A percentile compares a stretch with the other conserved stretches of the same genome.
Evolutionary conservation across 2,329 filamentous ascomycete genomes (phyloP).

Genomic region (Sphaerulina musiva): DNA sequence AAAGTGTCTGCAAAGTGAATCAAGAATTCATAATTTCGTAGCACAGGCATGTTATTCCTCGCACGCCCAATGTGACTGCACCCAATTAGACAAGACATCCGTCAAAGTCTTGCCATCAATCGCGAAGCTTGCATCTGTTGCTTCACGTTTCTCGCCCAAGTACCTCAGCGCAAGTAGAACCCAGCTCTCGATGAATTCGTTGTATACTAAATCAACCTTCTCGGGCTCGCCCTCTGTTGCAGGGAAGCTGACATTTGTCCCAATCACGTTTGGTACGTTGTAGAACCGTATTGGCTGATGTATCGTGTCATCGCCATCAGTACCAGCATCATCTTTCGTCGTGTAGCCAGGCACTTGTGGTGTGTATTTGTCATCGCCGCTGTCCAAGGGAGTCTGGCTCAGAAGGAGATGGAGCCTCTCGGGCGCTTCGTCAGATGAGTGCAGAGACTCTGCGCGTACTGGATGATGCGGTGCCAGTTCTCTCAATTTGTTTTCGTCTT

Average conservation of each 20-base stretch:
- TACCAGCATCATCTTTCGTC: conserved; percentile 74
- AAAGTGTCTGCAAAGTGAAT: neutral
- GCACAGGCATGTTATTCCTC: neutral
- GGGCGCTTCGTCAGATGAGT: conserved; percentile 7
- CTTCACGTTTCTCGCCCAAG: conserved; percentile 46
- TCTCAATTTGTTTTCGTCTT: conserved; percentile 6
- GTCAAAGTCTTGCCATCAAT: conserved; percentile 51
- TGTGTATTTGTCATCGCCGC: conserved; percentile 14
- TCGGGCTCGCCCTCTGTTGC: conserved; percentile 49
- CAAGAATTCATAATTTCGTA: neutral
- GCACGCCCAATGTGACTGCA: conserved; percentile 46
- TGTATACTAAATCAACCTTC: conserved; percentile 79
- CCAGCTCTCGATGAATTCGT: conserved; percentile 84
- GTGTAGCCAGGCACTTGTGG: conserved; percentile 69
- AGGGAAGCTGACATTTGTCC: conserved; percentile 60
- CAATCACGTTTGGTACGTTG: conserved; percentile 74
- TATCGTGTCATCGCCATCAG: conserved; percentile 83
- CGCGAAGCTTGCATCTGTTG: conserved; percentile 48
- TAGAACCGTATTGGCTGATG: conserved; percentile 71
- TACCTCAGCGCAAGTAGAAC: conserved; percentile 67
- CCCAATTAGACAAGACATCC: conserved; percentile 54
- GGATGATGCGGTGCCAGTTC: conserved; percentile 17
- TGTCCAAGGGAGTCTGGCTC: conserved; percentile 10
- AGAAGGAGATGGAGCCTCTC: conserved; percentile 2
- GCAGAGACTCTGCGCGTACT: conserved; percentile 14